Conservation (phyloP, 495 filamentous ascomycete species). For the Neurospora sp. region DNA sequence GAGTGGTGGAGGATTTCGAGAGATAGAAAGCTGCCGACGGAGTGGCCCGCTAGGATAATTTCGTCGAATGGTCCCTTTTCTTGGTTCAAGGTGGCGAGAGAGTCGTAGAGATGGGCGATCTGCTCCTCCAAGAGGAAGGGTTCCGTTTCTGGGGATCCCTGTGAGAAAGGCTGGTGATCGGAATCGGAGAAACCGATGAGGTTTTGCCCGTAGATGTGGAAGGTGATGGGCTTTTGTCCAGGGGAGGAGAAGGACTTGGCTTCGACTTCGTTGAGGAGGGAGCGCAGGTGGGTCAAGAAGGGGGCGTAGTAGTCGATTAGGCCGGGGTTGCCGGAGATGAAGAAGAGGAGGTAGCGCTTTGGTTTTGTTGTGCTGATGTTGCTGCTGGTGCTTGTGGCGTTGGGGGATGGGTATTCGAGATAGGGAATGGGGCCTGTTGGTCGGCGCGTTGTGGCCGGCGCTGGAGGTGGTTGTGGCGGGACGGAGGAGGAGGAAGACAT, state of each 20-base stretch:
- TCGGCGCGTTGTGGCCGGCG: neutral
- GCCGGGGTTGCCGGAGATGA: slow-evolving; percentile 83
- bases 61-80: slow-evolving; percentile 24
- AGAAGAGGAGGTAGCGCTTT: slow-evolving; percentile 35
- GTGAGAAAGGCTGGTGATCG: slow-evolving; percentile 31
- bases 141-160: slow-evolving; percentile 3
- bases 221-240: slow-evolving; percentile 6
- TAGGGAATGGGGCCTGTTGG: neutral
- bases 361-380: neutral
- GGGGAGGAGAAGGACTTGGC: neutral
- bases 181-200: slow-evolving; percentile 61
- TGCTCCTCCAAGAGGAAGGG: slow-evolving; percentile 52
- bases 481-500: neutral
- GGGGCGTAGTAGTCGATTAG: slow-evolving; percentile 69
- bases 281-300: slow-evolving; percentile 46
- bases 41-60: slow-evolving; percentile 74
- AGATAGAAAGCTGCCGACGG: slow-evolving; percentile 69
- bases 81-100: slow-evolving; percentile 9
- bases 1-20: slow-evolving; percentile 55
- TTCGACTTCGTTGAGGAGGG: slow-evolving; percentile 22
- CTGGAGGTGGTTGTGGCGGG: neutral
- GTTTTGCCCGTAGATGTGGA: slow-evolving; percentile 58
- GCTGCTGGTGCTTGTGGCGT: neutral
- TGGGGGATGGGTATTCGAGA: slow-evolving; percentile 7
- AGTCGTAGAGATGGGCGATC: slow-evolving; percentile 38